Evolutionary conservation across 1,139 yeast species (phyloP).

Genomic region (Spathaspora jeffriesii): DNA sequence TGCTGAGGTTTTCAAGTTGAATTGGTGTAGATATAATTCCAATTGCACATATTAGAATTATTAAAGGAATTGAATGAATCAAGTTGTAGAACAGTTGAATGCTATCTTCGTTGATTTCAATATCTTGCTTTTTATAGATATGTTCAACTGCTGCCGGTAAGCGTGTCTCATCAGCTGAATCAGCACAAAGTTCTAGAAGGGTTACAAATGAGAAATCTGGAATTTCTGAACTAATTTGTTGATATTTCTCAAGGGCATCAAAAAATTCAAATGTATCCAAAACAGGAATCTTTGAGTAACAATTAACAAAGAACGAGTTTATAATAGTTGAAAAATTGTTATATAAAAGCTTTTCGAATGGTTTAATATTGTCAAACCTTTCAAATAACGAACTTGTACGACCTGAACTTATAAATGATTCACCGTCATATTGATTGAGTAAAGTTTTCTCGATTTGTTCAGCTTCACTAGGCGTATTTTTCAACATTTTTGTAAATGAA

Average conservation of each 20-base stretch:
- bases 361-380: conserved; percentile 15
- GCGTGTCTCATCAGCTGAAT: conserved; percentile 7
- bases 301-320: conserved; percentile 35
- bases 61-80: conserved; percentile 27
- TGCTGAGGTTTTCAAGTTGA: conserved; percentile 33
- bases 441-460: conserved; percentile 15
- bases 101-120: conserved; percentile 20
- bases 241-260: conserved; percentile 31
- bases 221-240: conserved; percentile 20
- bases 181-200: conserved; percentile 22
- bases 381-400: conserved; percentile 14
- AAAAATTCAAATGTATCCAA: conserved; percentile 30
- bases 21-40: conserved; percentile 34
- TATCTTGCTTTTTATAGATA: conserved; percentile 15
- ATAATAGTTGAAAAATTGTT: conserved; percentile 21
- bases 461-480: conserved; percentile 15
- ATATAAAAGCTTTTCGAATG: conserved; percentile 22
- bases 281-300: conserved; percentile 37
- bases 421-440: conserved; percentile 18
- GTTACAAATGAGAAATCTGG: conserved; percentile 22
- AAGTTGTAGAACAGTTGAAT: conserved; percentile 22
- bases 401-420: conserved; percentile 7
- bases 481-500: conserved; percentile 20
- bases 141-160: conserved; percentile 14
- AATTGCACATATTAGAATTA: conserved; percentile 33